Evolutionary conservation across 1,139 yeast genomes (phyloP), one percentile per base, ranked within the genome.

Genomic region (Geotrichum phurueaensis): DNA sequence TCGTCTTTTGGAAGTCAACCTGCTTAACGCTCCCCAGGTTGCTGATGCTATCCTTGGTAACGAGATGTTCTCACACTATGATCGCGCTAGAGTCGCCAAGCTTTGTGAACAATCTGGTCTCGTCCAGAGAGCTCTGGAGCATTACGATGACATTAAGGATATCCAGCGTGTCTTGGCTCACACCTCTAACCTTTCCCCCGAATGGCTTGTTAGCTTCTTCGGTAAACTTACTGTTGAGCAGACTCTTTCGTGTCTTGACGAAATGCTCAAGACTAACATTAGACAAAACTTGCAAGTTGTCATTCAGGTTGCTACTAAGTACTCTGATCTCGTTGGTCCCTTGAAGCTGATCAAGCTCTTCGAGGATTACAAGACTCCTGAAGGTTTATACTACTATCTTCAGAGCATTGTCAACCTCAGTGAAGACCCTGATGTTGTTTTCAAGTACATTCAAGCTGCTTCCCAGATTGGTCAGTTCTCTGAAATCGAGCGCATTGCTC

Each of bases 21-120:
- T 95, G 73, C 76, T 89, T 73, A 96, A 92, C 73, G 99, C 99
- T 12, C 99, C 99, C 57, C 99, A 95, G 80, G 99, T 95, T 61
- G 99, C 99, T 52, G 99, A 95, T 77, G 99, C 99, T 22, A 95
- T 94, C 67, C 82, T 94, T 71, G 97, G 98, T 63, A 94, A 94
- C 75, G 86, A 87, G 65, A 92, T 94, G 91, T 95, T 95, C 77
- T 85, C 94, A 66, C 97, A 92, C 72, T 94, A 90, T 75, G 99
- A 94, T 75, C 89, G 90, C 69, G 92, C 96, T 68, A 86, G 95
- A 52, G 86, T 94, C 73, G 99, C 98, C 39, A 83, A 86, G 65
- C 81, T 95, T 66, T 86, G 97, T 76, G 99, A 94, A 76, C 90
- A 90, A 76, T 92, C 96, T 20, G 98, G 97, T 22, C 82, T 94